Base-by-base conservation (phyloP, 148 eudicot genomes). In the Limonium bicolor region DNA sequence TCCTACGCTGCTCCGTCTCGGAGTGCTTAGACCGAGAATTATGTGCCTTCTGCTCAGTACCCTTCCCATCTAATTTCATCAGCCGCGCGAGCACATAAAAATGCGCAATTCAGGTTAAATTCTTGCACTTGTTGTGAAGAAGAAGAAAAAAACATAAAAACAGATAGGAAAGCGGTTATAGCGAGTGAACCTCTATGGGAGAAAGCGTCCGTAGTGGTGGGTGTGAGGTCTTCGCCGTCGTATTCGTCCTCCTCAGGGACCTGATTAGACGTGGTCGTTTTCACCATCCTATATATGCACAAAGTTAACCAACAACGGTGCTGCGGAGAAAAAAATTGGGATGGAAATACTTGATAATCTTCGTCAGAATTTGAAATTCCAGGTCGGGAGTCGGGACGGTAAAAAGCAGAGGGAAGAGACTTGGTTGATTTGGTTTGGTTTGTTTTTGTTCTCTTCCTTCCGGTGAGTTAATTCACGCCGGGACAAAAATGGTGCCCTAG, bases 1-100 rank as follows among this genome's bases (percentile, higher is more conserved):
- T 65, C 15, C 96, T 63, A 23, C 94, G 94, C 58, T 88, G 96
- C 63, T 88, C 96, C 18, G 94, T 83, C 69, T 83, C 96, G 2
- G 96, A 88, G 62, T 88, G 96, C 62, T 88, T 88, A 1, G 94
- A 79, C 46, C 92, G 66, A 37, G 46, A 50, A 51, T 62, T 58
- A n/a, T 38, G 71, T 31, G 58, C 60, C 63, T 74, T 82, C 51
- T 48, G 73, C 53, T 66, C 78, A 36, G 45, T 50, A n/a, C 70
- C 55, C 61, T 68, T 71, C 8, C 67, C 72, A 13, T 77, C 96
- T 59, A 49, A 27, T 44, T 64, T 50, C 37, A 11, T 59, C 55
- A 59, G n/a, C n/a, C 17, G 7, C 45, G 39, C 27, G 56, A 50
- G 14, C 41, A 19, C 38, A 41, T 21, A 41, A 35, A 24, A 27